Base-by-base conservation (phyloP, 441 rosid genomes). In the Populus hybrid region DNA sequence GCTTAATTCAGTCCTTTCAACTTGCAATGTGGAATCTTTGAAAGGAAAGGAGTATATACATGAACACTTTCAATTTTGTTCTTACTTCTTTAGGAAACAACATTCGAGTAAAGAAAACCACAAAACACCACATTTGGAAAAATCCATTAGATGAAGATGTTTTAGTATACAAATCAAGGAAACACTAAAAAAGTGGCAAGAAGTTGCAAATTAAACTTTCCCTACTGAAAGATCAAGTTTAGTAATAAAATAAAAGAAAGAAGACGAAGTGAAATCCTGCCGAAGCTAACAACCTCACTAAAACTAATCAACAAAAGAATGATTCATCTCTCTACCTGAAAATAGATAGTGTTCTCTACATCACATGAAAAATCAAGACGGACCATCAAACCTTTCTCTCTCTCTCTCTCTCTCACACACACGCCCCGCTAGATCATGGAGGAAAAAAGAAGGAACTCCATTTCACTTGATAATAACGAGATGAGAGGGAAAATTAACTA, bases 211-310 rank as follows among this genome's bases (percentile, higher is more conserved):
- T 56, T 64, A 26, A 69, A 70, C 79, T 29, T 36, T 63, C 31
- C 26, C 64, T 31, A 5, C 9, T 74, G 11, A 67, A 73, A 67
- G 59, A 56, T 31, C 16, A 69, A 35, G 42, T 64, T 26, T 18
- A 33, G 12, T 20, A 64, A 61, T 40, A 28, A 68, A 73, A 64
- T 71, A 70, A 65, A 73, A 76, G 35, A 69, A 61, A 33, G 50
- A 2, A 56, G n/a, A 38, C n/a, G 16, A 28, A 18, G 23, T 3
- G 40, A 67, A 74, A 76, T 59, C n/a, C 80, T 20, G 75, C 63
- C 74, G 76, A 69, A 78, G 78, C 77, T 74, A 87, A 77, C 86
- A 84, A 79, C 70, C 77, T 76, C 79, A 73, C 76, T 38, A 77
- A 73, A 82, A 77, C 82, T 71, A 83, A 82, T 42, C 83, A 76